Conservation (phyloP, 2,329 filamentous ascomycete genomes). For the Aspergillus floridensis region DNA sequence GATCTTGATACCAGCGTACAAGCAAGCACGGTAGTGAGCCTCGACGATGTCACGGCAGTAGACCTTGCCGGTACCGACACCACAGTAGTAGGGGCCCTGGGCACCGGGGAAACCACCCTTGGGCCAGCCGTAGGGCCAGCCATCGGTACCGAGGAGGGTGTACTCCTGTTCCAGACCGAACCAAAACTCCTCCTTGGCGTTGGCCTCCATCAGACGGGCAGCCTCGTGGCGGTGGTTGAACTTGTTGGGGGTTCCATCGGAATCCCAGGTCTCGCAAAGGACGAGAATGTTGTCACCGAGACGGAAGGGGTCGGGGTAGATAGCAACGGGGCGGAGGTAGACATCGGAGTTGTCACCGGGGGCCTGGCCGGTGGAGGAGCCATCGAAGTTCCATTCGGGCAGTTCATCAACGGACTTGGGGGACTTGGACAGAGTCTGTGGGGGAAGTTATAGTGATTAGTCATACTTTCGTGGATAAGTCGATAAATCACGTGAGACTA, state of each 20-base stretch:
- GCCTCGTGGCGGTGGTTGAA: conserved; percentile 97
- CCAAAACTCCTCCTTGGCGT: conserved; percentile 84
- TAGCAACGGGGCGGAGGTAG: conserved; percentile 86
- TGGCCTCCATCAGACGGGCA: conserved; percentile 81
- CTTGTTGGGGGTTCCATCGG: conserved; percentile 93
- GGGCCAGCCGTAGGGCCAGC: conserved; percentile 91
- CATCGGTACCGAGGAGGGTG: conserved; percentile 80
- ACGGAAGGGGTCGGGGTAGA: conserved; percentile 91
- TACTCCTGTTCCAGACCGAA: conserved; percentile 99
- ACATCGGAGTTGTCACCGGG: conserved; percentile 95
- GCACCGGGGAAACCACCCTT: conserved; percentile 84
- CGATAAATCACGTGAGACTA: conserved; percentile 25
- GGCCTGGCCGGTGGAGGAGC: conserved; percentile 88
- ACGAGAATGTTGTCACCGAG: conserved; percentile 88
- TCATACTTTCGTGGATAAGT: neutral
- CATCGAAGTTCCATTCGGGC: conserved; percentile 79
- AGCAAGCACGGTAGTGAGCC: conserved; percentile 84
- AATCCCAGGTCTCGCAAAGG: conserved; percentile 89
- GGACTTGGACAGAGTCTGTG: conserved; percentile 63
- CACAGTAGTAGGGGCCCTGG: conserved; percentile 95
- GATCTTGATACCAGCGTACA: conserved; percentile 89
- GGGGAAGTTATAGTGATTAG: conserved; percentile 1
- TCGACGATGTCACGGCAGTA: conserved; percentile 98
- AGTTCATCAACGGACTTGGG: conserved; percentile 61
- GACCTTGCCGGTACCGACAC: conserved; percentile 95